Conservation (phyloP, 331 rosid genomes). For the Pyrus hybrid region DNA sequence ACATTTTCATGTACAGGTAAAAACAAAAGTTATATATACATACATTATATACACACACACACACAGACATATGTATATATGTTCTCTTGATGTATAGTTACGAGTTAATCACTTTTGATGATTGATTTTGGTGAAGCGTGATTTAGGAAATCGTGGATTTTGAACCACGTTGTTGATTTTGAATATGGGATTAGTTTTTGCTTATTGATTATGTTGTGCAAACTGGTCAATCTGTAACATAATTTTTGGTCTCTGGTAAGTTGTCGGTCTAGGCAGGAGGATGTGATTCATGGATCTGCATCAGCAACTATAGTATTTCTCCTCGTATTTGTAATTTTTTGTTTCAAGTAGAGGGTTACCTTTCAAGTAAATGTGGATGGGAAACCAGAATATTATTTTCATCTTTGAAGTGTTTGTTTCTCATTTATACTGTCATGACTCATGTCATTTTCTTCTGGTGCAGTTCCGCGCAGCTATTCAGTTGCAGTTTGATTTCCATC, state of each 20-base stretch:
- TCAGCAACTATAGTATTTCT: neutral
- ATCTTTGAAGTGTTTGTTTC: no score
- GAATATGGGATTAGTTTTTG: neutral
- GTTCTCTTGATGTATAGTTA: neutral
- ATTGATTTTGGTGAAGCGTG: neutral
- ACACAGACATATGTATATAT: neutral
- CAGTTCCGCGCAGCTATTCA: slow-evolving; percentile 98
- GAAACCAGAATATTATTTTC: slow-evolving; percentile 5
- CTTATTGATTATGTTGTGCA: neutral
- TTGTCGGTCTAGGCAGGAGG: neutral
- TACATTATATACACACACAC: neutral
- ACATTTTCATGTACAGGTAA: slow-evolving; percentile 68
- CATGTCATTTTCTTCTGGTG: slow-evolving; percentile 26
- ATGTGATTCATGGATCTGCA: neutral
- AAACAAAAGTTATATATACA: neutral
- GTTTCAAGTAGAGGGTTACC: neutral
- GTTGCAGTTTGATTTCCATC: slow-evolving; percentile 97
- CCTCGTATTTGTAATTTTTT: neutral
- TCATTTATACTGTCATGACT: slow-evolving; percentile 3
- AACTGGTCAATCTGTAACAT: neutral
- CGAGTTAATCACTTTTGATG: neutral
- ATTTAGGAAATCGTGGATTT: neutral
- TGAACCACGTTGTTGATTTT: neutral
- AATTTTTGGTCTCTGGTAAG: neutral
- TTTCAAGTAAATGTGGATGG: slow-evolving; percentile 9